Percentiles rank a stretch among this genome's conserved stretches.
These are phyloP conservation scores for Haberlea rhodopensis DNA, from an alignment of 257 asterid genomes.

Conservation along the genomic window DNA sequence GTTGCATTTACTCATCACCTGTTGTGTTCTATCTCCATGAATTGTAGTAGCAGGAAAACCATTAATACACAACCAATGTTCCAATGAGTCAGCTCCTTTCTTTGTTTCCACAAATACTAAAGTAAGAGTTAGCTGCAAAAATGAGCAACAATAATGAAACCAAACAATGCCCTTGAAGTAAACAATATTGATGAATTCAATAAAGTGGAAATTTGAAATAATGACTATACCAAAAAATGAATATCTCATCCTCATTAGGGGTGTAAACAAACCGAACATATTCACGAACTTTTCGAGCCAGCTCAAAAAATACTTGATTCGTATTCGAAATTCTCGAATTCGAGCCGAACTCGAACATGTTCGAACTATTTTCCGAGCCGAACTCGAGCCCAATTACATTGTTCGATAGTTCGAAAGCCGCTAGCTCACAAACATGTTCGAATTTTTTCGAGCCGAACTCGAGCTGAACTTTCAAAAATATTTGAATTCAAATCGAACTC, in stretches of 20 bases:
- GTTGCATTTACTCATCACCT: slow-evolving; percentile 39
- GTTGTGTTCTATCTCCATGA: slow-evolving; percentile 90
- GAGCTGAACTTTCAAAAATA: too few species aligned
- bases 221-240: background rate
- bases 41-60: slow-evolving; percentile 87
- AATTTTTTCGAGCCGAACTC: too few species aligned
- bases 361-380: too few species aligned
- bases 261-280: too few species aligned
- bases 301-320: too few species aligned
- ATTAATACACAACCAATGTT: slow-evolving; percentile 57
- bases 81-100: slow-evolving; percentile 88
- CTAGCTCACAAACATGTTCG: too few species aligned
- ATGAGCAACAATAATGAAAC: slow-evolving; percentile 22
- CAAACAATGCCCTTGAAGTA: background rate
- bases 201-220: background rate
- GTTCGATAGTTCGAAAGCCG: too few species aligned
- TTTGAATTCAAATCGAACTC: too few species aligned
- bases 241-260: background rate
- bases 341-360: too few species aligned
- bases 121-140: slow-evolving; percentile 67
- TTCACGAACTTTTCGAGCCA: too few species aligned
- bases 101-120: slow-evolving; percentile 89
- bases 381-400: too few species aligned
- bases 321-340: too few species aligned
- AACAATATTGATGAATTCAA: background rate